phyloP scores from a whole-genome alignment of 2,329 filamentous ascomycete genomes.

The Aspergillus japonicus region DNA sequence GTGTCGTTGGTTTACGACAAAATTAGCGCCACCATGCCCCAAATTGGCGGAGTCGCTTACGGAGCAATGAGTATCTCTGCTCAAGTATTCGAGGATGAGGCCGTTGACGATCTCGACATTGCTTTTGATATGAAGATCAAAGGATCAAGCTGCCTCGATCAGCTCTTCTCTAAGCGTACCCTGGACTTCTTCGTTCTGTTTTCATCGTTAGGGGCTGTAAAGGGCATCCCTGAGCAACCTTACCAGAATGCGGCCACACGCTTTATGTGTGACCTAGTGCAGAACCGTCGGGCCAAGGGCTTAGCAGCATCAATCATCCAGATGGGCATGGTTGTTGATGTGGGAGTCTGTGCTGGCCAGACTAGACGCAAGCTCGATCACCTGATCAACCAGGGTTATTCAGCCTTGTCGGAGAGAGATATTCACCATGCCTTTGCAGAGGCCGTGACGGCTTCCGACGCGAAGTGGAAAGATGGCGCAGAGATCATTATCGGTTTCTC shows the following conservation, averaged over 20 bases:
- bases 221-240: background rate
- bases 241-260: background rate
- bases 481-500: background rate
- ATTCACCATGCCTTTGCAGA: background rate
- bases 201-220: too few species aligned
- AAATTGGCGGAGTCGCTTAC: background rate
- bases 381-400: background rate
- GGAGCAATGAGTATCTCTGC: background rate
- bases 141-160: background rate
- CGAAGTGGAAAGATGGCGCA: background rate
- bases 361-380: background rate
- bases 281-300: background rate
- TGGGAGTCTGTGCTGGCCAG: background rate
- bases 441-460: background rate
- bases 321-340: background rate
- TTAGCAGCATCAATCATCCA: background rate
- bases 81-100: background rate
- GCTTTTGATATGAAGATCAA: background rate
- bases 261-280: background rate
- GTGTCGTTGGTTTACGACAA: too few species aligned
- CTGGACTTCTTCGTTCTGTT: background rate
- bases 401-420: background rate
- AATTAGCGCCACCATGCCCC: background rate
- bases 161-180: background rate
- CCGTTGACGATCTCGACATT: background rate